phyloP scores from a whole-genome alignment of 1,284 basidiomycete genomes.

The Apiotrichum sp. region DNA sequence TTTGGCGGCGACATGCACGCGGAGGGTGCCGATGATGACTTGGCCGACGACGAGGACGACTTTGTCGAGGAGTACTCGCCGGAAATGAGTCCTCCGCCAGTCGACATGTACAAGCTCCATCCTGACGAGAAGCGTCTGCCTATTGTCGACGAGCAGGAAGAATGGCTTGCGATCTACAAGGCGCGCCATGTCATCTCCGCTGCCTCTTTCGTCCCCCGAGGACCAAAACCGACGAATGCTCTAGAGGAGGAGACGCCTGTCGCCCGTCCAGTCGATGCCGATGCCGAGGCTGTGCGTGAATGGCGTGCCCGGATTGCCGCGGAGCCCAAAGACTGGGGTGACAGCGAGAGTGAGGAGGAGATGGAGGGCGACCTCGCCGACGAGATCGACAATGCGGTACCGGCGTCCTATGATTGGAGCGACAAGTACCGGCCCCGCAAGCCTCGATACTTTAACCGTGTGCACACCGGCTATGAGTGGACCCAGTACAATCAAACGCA shows the following conservation, averaged over 20 bases:
- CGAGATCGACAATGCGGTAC: conserved; percentile 25
- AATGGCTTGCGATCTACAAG: conserved; percentile 49
- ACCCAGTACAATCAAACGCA: conserved; percentile 99
- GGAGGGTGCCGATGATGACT: conserved; percentile 50
- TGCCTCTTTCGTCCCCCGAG: conserved; percentile 69
- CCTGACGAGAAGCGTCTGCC: conserved; percentile 72
- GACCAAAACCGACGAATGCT: neutral
- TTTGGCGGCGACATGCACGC: conserved; percentile 50
- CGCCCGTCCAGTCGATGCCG: conserved; percentile 33
- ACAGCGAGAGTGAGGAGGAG: conserved; percentile 60
- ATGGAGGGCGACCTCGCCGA: conserved; percentile 75
- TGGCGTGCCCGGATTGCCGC: conserved; percentile 59
- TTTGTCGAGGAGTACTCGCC: conserved; percentile 65
- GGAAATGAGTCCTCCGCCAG: conserved; percentile 69
- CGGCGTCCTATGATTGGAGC: conserved; percentile 83
- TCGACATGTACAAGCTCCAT: conserved; percentile 64
- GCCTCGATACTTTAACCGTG: conserved; percentile 97
- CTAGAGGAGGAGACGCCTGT: neutral
- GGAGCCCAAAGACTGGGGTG: conserved; percentile 31
- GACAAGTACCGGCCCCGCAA: conserved; percentile 99
- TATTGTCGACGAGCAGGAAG: conserved; percentile 64
- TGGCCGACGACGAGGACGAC: conserved; percentile 40
- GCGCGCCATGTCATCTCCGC: conserved; percentile 70
- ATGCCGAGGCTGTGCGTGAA: conserved; percentile 74
- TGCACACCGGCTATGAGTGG: conserved; percentile 99